These are phyloP conservation scores for Durusdinium trenchii DNA, from an alignment of 73 alveolate species.

Conservation along the genomic window DNA sequence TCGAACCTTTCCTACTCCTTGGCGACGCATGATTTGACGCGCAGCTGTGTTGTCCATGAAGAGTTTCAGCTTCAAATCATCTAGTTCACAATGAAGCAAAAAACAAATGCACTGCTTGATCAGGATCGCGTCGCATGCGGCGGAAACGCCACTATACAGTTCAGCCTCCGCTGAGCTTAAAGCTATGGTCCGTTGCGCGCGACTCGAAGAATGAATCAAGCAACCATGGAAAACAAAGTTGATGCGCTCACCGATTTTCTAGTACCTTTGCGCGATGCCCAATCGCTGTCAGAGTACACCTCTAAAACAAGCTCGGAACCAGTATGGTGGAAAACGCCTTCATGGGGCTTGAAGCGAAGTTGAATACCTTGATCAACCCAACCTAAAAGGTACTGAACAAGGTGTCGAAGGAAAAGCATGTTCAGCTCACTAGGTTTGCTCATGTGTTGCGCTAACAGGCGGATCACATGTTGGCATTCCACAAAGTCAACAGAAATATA, in stretches of 20 bases:
- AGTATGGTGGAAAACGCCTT: background rate
- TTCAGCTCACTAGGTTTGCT: background rate
- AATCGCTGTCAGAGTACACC: background rate
- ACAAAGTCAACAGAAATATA: background rate
- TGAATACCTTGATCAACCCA: background rate
- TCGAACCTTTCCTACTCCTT: background rate
- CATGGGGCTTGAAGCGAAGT: background rate
- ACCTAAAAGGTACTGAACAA: background rate
- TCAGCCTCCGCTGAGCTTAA: background rate
- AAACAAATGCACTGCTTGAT: background rate
- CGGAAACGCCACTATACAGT: background rate
- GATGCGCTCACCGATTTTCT: background rate
- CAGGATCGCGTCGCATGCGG: background rate
- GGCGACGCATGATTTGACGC: background rate
- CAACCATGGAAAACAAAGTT: background rate
- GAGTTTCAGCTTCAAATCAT: background rate
- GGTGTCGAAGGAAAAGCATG: background rate
- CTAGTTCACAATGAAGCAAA: background rate
- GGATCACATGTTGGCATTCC: background rate
- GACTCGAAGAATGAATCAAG: background rate
- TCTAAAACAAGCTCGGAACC: background rate
- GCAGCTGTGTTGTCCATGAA: background rate
- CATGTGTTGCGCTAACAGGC: background rate
- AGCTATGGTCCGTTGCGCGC: background rate
- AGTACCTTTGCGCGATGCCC: background rate